These are phyloP conservation scores for Cicer cuneatum DNA, from an alignment of 306 rosid species.

Conservation along the genomic window DNA sequence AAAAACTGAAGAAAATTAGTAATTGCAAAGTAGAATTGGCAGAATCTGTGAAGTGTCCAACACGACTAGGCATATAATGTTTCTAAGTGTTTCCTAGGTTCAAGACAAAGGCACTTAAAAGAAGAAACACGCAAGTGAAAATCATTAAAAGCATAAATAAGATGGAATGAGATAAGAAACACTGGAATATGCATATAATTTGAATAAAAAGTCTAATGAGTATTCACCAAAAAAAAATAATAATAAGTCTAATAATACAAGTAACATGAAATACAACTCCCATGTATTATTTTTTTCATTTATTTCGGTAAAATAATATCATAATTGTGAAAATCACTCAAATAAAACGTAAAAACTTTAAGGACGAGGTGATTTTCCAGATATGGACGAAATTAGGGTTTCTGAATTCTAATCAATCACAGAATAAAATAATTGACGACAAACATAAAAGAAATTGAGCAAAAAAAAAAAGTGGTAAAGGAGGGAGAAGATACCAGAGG, in stretches of 20 bases:
- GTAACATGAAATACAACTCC: slow-evolving; percentile 4
- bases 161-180: not conserved
- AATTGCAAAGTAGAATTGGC: not conserved
- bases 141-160: slow-evolving; percentile 3
- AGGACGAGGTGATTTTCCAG: not conserved
- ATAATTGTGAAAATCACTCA: not conserved
- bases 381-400: not conserved
- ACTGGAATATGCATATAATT: not conserved
- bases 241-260: not conserved
- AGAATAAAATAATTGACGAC: not conserved
- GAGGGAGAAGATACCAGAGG: slow-evolving; percentile 69
- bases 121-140: slow-evolving; percentile 1
- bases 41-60: not conserved
- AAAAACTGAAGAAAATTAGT: not conserved
- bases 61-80: not conserved
- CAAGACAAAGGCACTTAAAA: slow-evolving; percentile 2
- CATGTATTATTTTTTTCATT: too few relatives aligned
- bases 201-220: not conserved
- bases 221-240: too few relatives aligned
- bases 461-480: not conserved
- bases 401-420: not conserved
- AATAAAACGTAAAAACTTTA: not conserved
- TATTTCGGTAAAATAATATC: not conserved
- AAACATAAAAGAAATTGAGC: not conserved
- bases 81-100: not conserved